phyloP scores from a whole-genome alignment of 345 rosid genomes.

The Pugionium cornutum region DNA sequence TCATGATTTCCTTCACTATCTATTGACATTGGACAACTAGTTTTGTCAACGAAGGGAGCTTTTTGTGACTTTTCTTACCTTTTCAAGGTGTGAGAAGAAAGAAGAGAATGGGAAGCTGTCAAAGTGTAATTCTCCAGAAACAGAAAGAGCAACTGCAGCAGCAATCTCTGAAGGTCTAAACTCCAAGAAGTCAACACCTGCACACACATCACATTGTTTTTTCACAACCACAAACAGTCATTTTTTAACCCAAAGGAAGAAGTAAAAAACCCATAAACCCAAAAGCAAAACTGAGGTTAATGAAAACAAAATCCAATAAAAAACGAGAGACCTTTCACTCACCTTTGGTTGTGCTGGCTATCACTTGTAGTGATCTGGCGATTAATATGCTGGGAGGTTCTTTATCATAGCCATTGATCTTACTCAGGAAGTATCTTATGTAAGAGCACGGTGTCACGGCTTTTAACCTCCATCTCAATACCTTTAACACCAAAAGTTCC shows the following conservation, averaged over 20 bases:
- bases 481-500: conserved; percentile 63
- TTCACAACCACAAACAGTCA: conserved; percentile 25
- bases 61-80: conserved; percentile 26
- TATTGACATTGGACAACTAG: neutral
- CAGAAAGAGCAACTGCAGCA: conserved; percentile 72
- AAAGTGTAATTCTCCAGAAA: conserved; percentile 39
- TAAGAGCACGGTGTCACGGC: conserved; percentile 58
- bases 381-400: conserved; percentile 41
- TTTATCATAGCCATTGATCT: conserved; percentile 43
- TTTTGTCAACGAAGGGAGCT: neutral
- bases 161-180: conserved; percentile 75
- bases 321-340: conserved; percentile 40
- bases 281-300: neutral
- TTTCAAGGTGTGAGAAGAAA: conserved; percentile 35
- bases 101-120: conserved; percentile 29
- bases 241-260: neutral
- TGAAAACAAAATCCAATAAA: neutral
- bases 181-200: conserved; percentile 80
- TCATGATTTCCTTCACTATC: conserved; percentile 9
- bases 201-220: conserved; percentile 22
- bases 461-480: conserved; percentile 70
- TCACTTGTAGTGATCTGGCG: conserved; percentile 49
- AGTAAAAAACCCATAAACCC: neutral
- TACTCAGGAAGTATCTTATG: conserved; percentile 50
- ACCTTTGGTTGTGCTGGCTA: conserved; percentile 60